Base-by-base conservation (phyloP, 2,329 filamentous ascomycete genomes). In the Aspergillus candidus region DNA sequence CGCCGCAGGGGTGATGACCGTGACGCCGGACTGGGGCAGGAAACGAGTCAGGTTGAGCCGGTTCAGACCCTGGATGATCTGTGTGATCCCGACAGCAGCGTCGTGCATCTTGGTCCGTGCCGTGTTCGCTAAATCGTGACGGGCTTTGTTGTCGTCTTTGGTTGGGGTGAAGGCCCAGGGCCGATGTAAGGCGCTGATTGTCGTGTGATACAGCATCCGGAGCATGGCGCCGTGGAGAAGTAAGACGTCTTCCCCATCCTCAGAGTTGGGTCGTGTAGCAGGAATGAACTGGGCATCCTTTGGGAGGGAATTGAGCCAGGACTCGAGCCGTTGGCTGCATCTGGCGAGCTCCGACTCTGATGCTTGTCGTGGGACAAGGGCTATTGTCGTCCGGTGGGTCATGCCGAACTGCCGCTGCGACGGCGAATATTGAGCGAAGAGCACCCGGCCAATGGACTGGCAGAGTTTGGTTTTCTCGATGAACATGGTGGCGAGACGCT, bases 181-280 rank as follows among this genome's bases (percentile, higher is more conserved):
- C 17, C 89, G 80, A 63, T 95, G 87, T 10, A 95, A 75, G 1
- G 88, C 88, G 36, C 88, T 93, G n/a, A 91, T 75, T 1, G 88
- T 93, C 1, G 88, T 91, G 66, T 88, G 88, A 64, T 90, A 94
- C 0, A 93, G 81, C 85, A 94, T 91, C 64, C 93, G 86, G 22
- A 95, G 72, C 40, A 95, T 76, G n/a, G 85, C 86, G 32, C 86
- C 78, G 59, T 94, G 87, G 1, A 94, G 67, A 38, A 77, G 69
- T 6, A 80, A 54, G 2, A 70, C 67, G 32, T 69, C 63, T 38
- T 72, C 69, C n/a, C 67, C 66, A 15, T 65, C 52, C 2, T 77
- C 77, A 11, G 81, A 74, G 38, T 75, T 74, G 32, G 80, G 82
- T 33, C 79, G 72, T 11, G 67, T 75, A 41, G 79, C 75, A 80